Percentiles rank a stretch among this genome's conserved stretches.
These are phyloP conservation scores for Acer negundo DNA, from an alignment of 345 rosid genomes.

Conservation along the genomic window DNA sequence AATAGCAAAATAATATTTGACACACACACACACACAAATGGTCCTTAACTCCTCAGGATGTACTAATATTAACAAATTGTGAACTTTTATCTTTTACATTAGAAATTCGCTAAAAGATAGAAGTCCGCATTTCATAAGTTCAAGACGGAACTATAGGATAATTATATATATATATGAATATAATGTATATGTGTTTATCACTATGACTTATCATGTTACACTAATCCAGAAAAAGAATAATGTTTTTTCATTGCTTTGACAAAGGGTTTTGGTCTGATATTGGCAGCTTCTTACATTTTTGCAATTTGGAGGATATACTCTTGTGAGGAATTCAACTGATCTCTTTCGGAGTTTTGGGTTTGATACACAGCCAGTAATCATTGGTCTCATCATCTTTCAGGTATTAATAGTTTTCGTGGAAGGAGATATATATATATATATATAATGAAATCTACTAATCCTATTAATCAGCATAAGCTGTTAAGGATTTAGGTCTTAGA, in stretches of 20 bases:
- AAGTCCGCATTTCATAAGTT: neutral
- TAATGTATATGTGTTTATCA: neutral
- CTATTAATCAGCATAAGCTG: neutral
- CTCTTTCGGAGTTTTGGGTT: slow-evolving; percentile 97
- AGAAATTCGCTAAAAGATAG: neutral
- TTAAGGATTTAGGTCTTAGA: slow-evolving; percentile 8
- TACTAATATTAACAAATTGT: neutral
- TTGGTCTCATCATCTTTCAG: slow-evolving; percentile 97
- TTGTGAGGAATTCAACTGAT: slow-evolving; percentile 94
- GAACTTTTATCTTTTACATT: neutral
- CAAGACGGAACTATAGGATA: neutral
- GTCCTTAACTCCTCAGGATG: neutral
- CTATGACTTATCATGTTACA: neutral
- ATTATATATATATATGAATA: neutral
- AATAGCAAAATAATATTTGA: neutral
- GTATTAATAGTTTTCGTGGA: slow-evolving; percentile 34
- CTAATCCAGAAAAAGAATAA: neutral
- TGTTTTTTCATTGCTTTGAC: neutral
- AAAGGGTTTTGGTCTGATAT: neutral
- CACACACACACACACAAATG: neutral
- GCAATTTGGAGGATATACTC: slow-evolving; percentile 97
- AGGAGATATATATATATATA: neutral
- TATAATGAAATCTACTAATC: neutral
- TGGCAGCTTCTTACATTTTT: slow-evolving; percentile 80
- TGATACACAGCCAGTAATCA: slow-evolving; percentile 87